Percentiles rank a stretch among this genome's conserved stretches.
Evolutionary conservation across 1,284 basidiomycete genomes (phyloP).

Genomic region (Ceratobasidium sp.): DNA sequence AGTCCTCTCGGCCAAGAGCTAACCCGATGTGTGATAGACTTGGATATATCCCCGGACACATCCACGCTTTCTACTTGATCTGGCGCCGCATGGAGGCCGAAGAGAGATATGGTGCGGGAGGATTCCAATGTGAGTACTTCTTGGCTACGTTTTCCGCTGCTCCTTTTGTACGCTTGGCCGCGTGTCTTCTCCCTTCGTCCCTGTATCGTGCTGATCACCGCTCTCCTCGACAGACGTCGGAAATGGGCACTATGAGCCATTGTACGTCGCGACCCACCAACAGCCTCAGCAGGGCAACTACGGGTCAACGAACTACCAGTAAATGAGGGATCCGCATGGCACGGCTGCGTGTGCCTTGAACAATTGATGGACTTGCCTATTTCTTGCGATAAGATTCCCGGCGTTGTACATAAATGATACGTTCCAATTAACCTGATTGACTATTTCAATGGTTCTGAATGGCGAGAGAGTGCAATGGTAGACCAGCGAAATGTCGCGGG

Average conservation of each 20-base stretch:
- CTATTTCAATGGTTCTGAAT: no score
- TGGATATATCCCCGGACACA: slow-evolving; percentile 50
- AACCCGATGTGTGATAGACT: slow-evolving; percentile 35
- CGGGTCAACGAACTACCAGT: slow-evolving; percentile 20
- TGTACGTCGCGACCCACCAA: slow-evolving; percentile 45
- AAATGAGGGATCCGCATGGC: slow-evolving; percentile 5
- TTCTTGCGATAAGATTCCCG: no score
- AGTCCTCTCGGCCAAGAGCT: not conserved
- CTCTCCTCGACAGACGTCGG: slow-evolving; percentile 56
- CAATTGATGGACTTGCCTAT: not conserved
- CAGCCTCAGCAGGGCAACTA: slow-evolving; percentile 9
- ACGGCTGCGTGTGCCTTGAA: not conserved
- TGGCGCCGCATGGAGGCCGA: slow-evolving; percentile 81
- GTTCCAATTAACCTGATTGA: not conserved
- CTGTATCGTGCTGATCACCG: slow-evolving; percentile 6
- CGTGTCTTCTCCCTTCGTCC: not conserved
- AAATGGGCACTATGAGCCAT: slow-evolving; percentile 60
- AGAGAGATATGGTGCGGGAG: slow-evolving; percentile 71
- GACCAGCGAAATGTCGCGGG: no score
- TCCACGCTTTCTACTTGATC: slow-evolving; percentile 64
- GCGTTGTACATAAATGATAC: not conserved
- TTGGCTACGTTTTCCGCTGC: not conserved
- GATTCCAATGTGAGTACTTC: slow-evolving; percentile 62
- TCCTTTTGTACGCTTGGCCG: not conserved
- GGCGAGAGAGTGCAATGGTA: no score